Conservation (phyloP, 345 rosid species). For the Gossypium arboreum region DNA sequence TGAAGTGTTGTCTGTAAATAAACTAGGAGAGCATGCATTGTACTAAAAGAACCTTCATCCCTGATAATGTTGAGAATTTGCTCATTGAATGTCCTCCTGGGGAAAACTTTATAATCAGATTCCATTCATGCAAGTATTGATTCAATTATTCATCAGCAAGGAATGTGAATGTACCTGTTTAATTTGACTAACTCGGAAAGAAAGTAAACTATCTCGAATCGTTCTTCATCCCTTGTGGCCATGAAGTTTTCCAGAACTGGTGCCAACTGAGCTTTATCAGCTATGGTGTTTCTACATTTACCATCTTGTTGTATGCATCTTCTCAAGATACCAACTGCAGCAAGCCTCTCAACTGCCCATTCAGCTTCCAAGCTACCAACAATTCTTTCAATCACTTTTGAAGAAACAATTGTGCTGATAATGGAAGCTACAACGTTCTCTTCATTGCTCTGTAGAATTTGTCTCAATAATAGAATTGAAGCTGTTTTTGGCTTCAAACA, state of each 20-base stretch:
- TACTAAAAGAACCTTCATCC: conserved; percentile 55
- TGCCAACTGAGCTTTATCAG: conserved; percentile 49
- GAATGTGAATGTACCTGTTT: conserved; percentile 38
- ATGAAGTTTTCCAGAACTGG: conserved; percentile 51
- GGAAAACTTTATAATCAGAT: background rate
- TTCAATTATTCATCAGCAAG: background rate
- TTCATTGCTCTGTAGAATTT: conserved; percentile 38
- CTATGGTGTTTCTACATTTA: conserved; percentile 52
- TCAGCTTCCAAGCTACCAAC: conserved; percentile 51
- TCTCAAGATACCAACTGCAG: conserved; percentile 46
- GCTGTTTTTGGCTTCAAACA: conserved; percentile 58
- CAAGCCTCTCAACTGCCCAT: conserved; percentile 48
- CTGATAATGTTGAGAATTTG: conserved; percentile 57
- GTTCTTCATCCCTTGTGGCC: conserved; percentile 34
- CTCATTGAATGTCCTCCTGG: conserved; percentile 52
- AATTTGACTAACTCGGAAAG: conserved; percentile 54
- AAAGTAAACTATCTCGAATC: conserved; percentile 46
- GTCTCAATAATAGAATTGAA: conserved; percentile 43
- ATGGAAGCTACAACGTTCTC: conserved; percentile 36
- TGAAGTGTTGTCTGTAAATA: conserved; percentile 46
- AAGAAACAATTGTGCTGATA: conserved; percentile 32
- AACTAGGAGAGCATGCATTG: conserved; percentile 55
- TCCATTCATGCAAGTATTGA: background rate
- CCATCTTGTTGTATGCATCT: conserved; percentile 59
- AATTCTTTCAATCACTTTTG: conserved; percentile 34